Evolutionary conservation across 306 rosid genomes (phyloP).

Genomic region (Cucumis cinereus): DNA sequence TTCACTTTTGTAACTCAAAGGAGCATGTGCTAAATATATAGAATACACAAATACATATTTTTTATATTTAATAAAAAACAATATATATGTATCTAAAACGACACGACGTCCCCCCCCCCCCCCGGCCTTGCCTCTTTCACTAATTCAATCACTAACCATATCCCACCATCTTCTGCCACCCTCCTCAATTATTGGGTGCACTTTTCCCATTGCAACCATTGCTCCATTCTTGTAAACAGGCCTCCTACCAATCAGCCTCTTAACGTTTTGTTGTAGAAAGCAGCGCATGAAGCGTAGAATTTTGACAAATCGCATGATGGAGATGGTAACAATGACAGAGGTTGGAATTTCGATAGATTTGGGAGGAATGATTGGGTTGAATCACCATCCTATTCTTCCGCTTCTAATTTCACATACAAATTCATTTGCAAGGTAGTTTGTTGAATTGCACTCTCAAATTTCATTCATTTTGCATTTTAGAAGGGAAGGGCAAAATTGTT

Average conservation of each 20-base stretch:
- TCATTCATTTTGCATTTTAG: constrained; percentile 70
- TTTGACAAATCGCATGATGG: constrained; percentile 31
- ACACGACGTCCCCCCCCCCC: too few species aligned
- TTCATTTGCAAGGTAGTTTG: constrained; percentile 71
- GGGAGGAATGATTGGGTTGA: constrained; percentile 66
- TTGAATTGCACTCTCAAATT: constrained; percentile 74
- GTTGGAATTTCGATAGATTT: constrained; percentile 48
- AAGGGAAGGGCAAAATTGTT: constrained; percentile 56
- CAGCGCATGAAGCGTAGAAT: constrained; percentile 41
- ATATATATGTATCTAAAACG: too few species aligned
- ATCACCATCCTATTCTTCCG: constrained; percentile 35
- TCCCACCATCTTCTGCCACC: constrained; percentile 12
- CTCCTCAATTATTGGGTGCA: constrained; percentile 40
- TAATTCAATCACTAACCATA: constrained; percentile 13
- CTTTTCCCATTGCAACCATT: constrained; percentile 35
- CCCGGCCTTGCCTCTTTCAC: too few species aligned
- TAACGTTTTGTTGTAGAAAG: constrained; percentile 41
- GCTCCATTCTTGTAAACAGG: constrained; percentile 68
- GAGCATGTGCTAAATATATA: too few species aligned
- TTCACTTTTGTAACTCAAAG: too few species aligned
- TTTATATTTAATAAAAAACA: too few species aligned
- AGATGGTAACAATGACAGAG: not conserved
- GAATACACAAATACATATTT: too few species aligned
- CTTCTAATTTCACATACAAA: constrained; percentile 59
- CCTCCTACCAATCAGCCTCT: constrained; percentile 19